phyloP scores from a whole-genome alignment of 768 basidiomycete genomes.

The Boletus edulis region DNA sequence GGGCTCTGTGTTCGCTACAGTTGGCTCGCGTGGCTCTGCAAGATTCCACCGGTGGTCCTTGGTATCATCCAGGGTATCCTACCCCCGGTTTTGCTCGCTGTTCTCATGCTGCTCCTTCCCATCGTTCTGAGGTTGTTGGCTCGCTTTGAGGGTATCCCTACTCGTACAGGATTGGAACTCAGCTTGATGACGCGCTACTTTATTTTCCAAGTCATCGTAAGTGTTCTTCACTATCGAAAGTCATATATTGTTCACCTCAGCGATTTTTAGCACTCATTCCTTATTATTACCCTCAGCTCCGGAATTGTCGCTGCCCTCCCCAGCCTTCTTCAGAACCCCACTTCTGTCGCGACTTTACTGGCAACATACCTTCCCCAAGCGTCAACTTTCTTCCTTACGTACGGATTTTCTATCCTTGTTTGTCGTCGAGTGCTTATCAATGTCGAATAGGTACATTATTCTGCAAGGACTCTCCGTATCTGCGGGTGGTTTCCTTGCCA shows the following conservation, averaged over 20 bases:
- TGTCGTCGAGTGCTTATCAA: neutral
- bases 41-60: constrained; percentile 57
- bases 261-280: constrained; percentile 77
- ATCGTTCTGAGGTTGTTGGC: constrained; percentile 80
- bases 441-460: constrained; percentile 58
- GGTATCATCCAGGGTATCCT: constrained; percentile 90
- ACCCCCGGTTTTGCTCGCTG: constrained; percentile 82
- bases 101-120: constrained; percentile 89
- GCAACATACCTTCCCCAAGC: constrained; percentile 79
- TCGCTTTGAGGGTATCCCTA: constrained; percentile 87
- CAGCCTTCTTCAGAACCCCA: constrained; percentile 62
- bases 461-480: constrained; percentile 79
- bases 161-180: constrained; percentile 78
- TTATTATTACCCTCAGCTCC: constrained; percentile 82
- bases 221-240: constrained; percentile 30
- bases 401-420: constrained; percentile 15
- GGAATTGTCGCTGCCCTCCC: constrained; percentile 77
- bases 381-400: constrained; percentile 91
- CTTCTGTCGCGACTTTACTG: constrained; percentile 64
- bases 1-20: constrained; percentile 57
- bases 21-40: constrained; percentile 88
- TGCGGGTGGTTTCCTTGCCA: constrained; percentile 77
- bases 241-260: neutral
- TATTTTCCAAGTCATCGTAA: constrained; percentile 86
- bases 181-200: constrained; percentile 92